These are phyloP conservation scores for Loxodes magnus DNA, from an alignment of 73 alveolate genomes.

Conservation along the genomic window DNA sequence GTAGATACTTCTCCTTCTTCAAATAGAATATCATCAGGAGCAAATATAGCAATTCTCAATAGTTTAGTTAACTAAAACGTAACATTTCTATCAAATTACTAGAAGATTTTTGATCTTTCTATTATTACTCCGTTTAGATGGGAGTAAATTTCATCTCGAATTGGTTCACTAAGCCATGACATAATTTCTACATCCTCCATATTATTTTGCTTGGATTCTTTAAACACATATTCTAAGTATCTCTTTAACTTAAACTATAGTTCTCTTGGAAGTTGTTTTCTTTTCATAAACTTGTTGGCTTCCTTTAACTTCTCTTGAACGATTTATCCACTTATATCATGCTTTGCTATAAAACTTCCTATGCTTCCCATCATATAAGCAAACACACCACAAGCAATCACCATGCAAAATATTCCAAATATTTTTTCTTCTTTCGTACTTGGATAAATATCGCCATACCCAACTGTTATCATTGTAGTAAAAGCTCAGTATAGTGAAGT, in stretches of 20 bases:
- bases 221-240: constrained; percentile 56
- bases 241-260: constrained; percentile 47
- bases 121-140: constrained; percentile 40
- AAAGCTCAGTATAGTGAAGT: constrained; percentile 63
- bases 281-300: constrained; percentile 46
- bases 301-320: constrained; percentile 38
- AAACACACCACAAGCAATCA: constrained; percentile 68
- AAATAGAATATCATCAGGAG: constrained; percentile 36
- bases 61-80: constrained; percentile 30
- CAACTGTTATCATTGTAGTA: constrained; percentile 77
- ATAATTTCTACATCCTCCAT: constrained; percentile 43
- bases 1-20: constrained; percentile 39
- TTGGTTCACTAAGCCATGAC: constrained; percentile 35
- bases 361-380: constrained; percentile 72
- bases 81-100: constrained; percentile 18
- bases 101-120: constrained; percentile 13
- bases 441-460: constrained; percentile 84
- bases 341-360: constrained; percentile 50
- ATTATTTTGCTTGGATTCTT: constrained; percentile 22
- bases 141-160: constrained; percentile 25
- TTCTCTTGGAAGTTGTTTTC: constrained; percentile 40
- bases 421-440: constrained; percentile 48
- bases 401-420: constrained; percentile 53
- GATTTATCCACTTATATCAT: constrained; percentile 38
- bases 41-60: constrained; percentile 26